phyloP scores from a whole-genome alignment of 1,284 basidiomycete species.

The Sanghuangporus weigelae region DNA sequence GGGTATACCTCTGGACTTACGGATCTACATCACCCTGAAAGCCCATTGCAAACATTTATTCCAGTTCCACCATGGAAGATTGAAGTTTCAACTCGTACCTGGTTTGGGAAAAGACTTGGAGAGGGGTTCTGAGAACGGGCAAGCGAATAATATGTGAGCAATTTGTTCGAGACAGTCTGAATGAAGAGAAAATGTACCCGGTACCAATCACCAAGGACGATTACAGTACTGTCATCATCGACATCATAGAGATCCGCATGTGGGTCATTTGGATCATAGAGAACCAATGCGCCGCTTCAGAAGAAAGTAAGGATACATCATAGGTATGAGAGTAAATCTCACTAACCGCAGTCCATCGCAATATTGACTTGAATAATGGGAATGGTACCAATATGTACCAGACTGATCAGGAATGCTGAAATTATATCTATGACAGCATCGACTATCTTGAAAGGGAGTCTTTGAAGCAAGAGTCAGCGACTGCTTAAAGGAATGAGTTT shows the following conservation, averaged over 20 bases:
- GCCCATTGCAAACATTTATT: neutral
- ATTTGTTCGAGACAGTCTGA: neutral
- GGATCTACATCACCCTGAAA: neutral
- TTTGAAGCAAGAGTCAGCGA: slow-evolving; percentile 24
- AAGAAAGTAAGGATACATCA: neutral
- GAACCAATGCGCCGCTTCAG: neutral
- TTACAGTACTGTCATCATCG: slow-evolving; percentile 15
- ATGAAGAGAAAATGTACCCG: neutral
- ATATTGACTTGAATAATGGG: slow-evolving; percentile 34
- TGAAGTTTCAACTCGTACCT: neutral
- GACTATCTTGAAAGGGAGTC: slow-evolving; percentile 6
- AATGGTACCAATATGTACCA: slow-evolving; percentile 38
- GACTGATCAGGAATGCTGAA: slow-evolving; percentile 31
- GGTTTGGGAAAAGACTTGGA: neutral
- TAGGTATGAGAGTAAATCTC: neutral
- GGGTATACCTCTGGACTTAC: slow-evolving; percentile 17
- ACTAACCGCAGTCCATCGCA: slow-evolving; percentile 22
- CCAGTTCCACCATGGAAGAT: neutral
- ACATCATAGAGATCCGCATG: slow-evolving; percentile 29
- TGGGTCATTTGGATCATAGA: slow-evolving; percentile 25
- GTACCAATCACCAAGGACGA: slow-evolving; percentile 19
- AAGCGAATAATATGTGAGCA: neutral
- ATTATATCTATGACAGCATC: slow-evolving; percentile 23
- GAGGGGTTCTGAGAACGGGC: slow-evolving; percentile 3
- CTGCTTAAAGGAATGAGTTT: slow-evolving; percentile 14